These are phyloP conservation scores for Cadophora sp. DNA, from an alignment of 2,329 filamentous ascomycete genomes.

Conservation along the genomic window DNA sequence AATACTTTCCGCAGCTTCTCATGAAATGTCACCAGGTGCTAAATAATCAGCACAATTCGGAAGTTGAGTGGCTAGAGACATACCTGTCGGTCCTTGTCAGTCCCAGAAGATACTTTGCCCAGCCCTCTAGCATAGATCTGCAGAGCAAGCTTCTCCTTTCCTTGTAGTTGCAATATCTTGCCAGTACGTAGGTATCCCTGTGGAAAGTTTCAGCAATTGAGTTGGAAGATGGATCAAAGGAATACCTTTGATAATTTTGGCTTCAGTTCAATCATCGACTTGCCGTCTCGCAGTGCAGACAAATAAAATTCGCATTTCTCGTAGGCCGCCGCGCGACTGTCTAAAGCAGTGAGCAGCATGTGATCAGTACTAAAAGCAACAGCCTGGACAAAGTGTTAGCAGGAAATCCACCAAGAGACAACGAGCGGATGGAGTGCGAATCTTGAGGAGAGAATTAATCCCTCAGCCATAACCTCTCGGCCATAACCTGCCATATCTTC, in stretches of 20 bases:
- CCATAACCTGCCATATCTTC: not conserved
- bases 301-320: slow-evolving; percentile 43
- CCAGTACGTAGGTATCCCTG: slow-evolving; percentile 47
- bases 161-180: slow-evolving; percentile 43
- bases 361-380: slow-evolving; percentile 37
- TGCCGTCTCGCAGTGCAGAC: slow-evolving; percentile 43
- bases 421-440: not conserved
- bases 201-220: not conserved
- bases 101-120: slow-evolving; percentile 43
- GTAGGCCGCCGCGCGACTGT: slow-evolving; percentile 45
- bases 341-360: slow-evolving; percentile 43
- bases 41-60: slow-evolving; percentile 17
- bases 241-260: slow-evolving; percentile 43
- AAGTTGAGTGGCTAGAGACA: slow-evolving; percentile 6
- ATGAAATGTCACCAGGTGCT: slow-evolving; percentile 44
- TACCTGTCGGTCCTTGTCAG: slow-evolving; percentile 41
- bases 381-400: slow-evolving; percentile 33
- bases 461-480: not conserved
- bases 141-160: slow-evolving; percentile 41
- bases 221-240: not conserved
- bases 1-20: slow-evolving; percentile 40
- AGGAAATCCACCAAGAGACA: slow-evolving; percentile 9
- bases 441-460: not conserved
- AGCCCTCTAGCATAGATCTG: slow-evolving; percentile 46
- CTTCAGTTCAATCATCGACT: slow-evolving; percentile 44